These are phyloP conservation scores for Neurospora sp. DNA, from an alignment of 495 filamentous ascomycete species.

Conservation along the genomic window DNA sequence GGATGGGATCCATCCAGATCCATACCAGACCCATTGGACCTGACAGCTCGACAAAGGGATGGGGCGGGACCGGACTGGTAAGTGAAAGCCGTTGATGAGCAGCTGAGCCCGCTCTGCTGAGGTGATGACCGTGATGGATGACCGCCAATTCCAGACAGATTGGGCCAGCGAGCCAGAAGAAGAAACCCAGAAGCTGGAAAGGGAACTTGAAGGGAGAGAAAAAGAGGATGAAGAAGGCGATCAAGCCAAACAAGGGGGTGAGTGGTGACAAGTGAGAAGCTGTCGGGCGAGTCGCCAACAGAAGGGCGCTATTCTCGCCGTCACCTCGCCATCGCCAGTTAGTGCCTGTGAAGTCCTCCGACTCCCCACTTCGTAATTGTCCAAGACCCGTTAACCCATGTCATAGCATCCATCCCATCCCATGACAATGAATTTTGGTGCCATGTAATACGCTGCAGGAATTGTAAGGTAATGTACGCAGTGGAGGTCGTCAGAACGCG, in stretches of 20 bases:
- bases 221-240: background rate
- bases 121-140: background rate
- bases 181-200: background rate
- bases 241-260: background rate
- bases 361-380: slow-evolving; percentile 19
- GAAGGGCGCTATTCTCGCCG: slow-evolving; percentile 14
- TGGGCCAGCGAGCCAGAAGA: background rate
- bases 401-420: slow-evolving; percentile 1
- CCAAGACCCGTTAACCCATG: slow-evolving; percentile 11
- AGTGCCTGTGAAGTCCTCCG: slow-evolving; percentile 11
- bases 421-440: background rate
- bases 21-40: background rate
- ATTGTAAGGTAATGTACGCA: background rate
- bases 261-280: background rate
- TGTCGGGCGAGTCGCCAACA: slow-evolving; percentile 4
- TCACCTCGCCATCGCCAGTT: slow-evolving; percentile 9
- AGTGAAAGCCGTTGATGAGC: background rate
- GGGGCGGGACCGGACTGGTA: background rate
- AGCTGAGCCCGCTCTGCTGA: background rate
- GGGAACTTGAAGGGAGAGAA: background rate
- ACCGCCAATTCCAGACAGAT: background rate
- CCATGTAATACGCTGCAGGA: background rate
- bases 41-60: background rate
- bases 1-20: background rate
- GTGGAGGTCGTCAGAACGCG: background rate